Base-by-base conservation (phyloP, 495 filamentous ascomycete species). In the Neurospora africana region DNA sequence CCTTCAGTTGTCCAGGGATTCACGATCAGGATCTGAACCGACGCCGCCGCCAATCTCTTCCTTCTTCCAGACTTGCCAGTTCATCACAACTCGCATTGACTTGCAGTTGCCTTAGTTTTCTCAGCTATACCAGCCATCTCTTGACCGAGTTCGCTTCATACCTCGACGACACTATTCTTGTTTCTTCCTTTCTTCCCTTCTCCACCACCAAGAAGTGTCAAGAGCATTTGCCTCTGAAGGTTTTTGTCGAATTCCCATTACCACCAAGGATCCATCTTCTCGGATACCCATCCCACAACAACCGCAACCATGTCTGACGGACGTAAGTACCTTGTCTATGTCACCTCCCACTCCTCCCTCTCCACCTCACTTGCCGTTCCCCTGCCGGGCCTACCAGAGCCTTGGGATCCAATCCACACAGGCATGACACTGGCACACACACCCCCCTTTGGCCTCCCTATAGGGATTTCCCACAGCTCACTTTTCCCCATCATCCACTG, bases 241-340 rank as follows among this genome's bases (percentile, higher is more conserved):
- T 30, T 17, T 61, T 65, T 0, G 9, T 6, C 53, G 15, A 33
- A 65, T 65, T 30, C 15, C 15, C 30, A 65, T 19, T 7, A 19
- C 53, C 27, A 65, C 53, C 27, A 33, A 61, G 27, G 27, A 61
- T 61, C 53, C 70, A 4, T 68, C 36, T 40, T 37, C 23, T 58
- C 61, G 44, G 27, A 36, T 30, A 68, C 27, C 30, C 13, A 23
- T 53, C 61, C 13, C 35, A 61, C 21, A 65, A 44, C 30, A 61
- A 53, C 43, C 74, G 72, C 58, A 47, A 76, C 68, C 30, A 81
- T 81, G 79, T 67, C 77, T 40, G 79, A 81, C 74, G 79, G 79
- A 75, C 76, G 79, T 81, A 78, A 38, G 79, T 80, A 40, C 69
- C 41, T 53, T 39, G 53, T 35, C 7, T 30, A 9, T 33, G 27